These are phyloP conservation scores for Sporobolus alterniflorus DNA, from an alignment of 202 grass and related monocot species.

Conservation along the genomic window DNA sequence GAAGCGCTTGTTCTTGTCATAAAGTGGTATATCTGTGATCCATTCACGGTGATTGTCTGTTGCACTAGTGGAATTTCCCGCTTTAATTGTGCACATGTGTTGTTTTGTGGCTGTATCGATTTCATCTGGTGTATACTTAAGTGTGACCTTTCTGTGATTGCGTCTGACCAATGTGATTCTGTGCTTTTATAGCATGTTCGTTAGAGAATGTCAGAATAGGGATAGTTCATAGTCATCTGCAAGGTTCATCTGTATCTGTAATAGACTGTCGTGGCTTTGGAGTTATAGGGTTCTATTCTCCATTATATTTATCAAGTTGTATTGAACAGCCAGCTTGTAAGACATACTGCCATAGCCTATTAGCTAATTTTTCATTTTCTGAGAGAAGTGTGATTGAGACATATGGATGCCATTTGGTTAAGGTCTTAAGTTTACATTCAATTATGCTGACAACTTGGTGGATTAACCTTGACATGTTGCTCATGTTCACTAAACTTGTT, in stretches of 20 bases:
- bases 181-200: not conserved
- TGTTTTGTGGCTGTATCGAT: not conserved
- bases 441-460: not conserved
- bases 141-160: not conserved
- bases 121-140: not conserved
- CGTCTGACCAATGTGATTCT: not conserved
- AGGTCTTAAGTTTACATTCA: not conserved
- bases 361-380: not conserved
- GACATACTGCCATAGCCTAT: not conserved
- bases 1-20: not conserved
- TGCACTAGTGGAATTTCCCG: not conserved
- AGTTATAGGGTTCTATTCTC: not conserved
- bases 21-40: not conserved
- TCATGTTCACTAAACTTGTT: not conserved
- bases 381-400: not conserved
- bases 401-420: not conserved
- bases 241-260: no score
- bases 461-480: not conserved
- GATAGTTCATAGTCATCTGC: not conserved
- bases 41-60: not conserved
- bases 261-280: not conserved
- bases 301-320: not conserved
- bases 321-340: not conserved
- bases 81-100: not conserved
- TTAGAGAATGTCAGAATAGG: not conserved